Evolutionary conservation across 2,329 filamentous ascomycete species (phyloP).

Genomic region (Helotiales sp.): DNA sequence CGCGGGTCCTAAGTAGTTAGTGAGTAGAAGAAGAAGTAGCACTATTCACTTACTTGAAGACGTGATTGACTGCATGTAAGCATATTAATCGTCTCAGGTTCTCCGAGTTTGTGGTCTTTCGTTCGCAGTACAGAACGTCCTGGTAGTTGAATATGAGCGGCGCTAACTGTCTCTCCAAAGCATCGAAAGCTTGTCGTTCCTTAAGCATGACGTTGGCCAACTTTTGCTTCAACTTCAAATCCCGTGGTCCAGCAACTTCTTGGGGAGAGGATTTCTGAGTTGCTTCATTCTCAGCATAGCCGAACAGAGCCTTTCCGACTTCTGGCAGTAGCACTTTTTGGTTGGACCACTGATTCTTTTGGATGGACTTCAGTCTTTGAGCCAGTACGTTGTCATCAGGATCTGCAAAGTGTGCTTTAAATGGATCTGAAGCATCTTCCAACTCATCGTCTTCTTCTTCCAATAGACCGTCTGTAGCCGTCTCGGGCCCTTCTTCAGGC

Average conservation of each 20-base stretch:
- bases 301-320: constrained; percentile 48
- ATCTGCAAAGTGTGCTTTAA: constrained; percentile 75
- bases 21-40: not conserved
- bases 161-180: constrained; percentile 64
- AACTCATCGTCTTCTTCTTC: constrained; percentile 47
- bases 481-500: constrained; percentile 48
- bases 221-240: constrained; percentile 69
- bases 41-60: constrained; percentile 67
- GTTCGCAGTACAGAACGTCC: constrained; percentile 75
- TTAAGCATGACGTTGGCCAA: constrained; percentile 56
- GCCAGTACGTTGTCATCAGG: constrained; percentile 62
- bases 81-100: constrained; percentile 71
- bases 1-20: constrained; percentile 63
- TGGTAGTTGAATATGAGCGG: constrained; percentile 78
- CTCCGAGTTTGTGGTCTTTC: constrained; percentile 67
- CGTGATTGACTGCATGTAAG: constrained; percentile 86
- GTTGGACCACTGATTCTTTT: constrained; percentile 51
- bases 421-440: constrained; percentile 65
- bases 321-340: constrained; percentile 44
- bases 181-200: constrained; percentile 57
- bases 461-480: constrained; percentile 34
- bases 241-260: constrained; percentile 39
- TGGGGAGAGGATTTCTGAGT: constrained; percentile 25
- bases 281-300: constrained; percentile 44
- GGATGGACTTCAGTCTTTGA: constrained; percentile 50